Evolutionary conservation across 2,329 filamentous ascomycete genomes (phyloP).

Genomic region (Pseudocercospora pini-densiflorae): DNA sequence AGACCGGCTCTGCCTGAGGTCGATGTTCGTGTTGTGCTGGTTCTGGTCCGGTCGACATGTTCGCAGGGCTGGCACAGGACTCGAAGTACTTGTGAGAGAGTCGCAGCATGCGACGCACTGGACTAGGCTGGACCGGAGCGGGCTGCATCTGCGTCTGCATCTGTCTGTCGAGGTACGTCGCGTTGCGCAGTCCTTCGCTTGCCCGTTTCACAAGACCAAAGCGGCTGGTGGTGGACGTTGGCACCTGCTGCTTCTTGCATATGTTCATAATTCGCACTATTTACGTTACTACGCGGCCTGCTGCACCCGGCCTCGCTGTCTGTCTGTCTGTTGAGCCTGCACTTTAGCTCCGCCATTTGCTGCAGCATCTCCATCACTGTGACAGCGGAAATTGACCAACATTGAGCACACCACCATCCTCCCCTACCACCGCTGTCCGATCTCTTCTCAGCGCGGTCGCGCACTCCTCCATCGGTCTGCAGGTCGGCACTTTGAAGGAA

Average conservation of each 20-base stretch:
- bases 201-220: background rate
- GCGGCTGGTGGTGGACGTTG: background rate
- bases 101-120: background rate
- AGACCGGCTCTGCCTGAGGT: background rate
- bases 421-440: background rate
- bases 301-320: background rate
- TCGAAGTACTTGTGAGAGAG: background rate
- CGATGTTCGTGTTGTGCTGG: background rate
- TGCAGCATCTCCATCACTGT: background rate
- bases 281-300: background rate
- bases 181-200: background rate
- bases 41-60: too few species aligned
- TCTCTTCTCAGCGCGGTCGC: background rate
- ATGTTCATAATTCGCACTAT: background rate
- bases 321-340: background rate
- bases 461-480: slow-evolving; percentile 11
- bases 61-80: background rate
- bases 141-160: slow-evolving; percentile 49
- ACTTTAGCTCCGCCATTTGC: too few species aligned
- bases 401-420: background rate
- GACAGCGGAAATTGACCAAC: too few species aligned
- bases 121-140: slow-evolving; percentile 2
- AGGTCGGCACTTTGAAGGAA: slow-evolving; percentile 18
- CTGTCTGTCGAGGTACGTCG: slow-evolving; percentile 41
- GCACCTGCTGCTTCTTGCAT: background rate